Conservation (phyloP, 129 eudicot genomes). For the Kitagawia praeruptora region DNA sequence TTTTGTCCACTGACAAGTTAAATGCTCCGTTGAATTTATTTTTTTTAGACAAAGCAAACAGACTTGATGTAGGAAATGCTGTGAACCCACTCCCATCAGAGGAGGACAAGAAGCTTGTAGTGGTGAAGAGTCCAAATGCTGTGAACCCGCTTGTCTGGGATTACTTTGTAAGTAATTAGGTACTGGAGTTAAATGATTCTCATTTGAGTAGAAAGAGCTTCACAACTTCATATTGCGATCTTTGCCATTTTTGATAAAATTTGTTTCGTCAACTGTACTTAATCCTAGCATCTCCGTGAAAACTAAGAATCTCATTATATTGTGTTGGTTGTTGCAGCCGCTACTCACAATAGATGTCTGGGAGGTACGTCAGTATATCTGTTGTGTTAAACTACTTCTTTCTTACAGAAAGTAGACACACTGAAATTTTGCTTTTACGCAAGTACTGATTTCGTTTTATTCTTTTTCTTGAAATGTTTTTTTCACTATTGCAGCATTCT, state of each 20-base stretch:
- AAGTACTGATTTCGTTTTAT: neutral
- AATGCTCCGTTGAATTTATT: neutral
- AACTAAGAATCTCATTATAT: conserved; percentile 9
- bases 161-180: conserved; percentile 54
- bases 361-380: conserved; percentile 55
- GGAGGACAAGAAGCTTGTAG: conserved; percentile 85
- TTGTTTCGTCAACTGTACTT: neutral
- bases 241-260: neutral
- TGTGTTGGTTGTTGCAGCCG: conserved; percentile 54
- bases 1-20: neutral
- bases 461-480: conserved; percentile 7
- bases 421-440: neutral
- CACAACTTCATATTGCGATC: neutral
- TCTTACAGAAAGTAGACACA: neutral
- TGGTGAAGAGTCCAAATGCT: conserved; percentile 96
- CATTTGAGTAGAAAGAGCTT: neutral
- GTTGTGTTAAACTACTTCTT: neutral
- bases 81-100: conserved; percentile 77
- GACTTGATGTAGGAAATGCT: conserved; percentile 77
- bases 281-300: neutral
- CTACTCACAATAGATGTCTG: conserved; percentile 90
- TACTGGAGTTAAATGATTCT: neutral
- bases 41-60: conserved; percentile 72
- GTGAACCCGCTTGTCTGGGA: conserved; percentile 95
- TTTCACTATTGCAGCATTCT: conserved; percentile 62